A percentile compares a stretch with the other conserved stretches of the same genome.
Conservation (phyloP, 805 yeast genomes). For the Yarrowia bubula region DNA sequence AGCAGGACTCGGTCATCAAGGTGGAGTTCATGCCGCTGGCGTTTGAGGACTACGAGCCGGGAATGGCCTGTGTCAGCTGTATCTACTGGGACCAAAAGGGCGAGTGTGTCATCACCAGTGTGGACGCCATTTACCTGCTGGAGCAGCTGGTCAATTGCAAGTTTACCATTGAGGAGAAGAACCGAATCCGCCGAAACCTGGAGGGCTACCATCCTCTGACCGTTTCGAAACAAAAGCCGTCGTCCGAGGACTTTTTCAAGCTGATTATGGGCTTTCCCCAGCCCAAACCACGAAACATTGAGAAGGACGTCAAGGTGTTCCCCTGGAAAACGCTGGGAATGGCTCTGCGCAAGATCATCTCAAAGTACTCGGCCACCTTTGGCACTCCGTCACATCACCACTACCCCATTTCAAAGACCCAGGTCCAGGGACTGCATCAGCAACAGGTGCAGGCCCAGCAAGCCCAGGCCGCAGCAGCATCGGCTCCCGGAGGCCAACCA, state of each 20-base stretch:
- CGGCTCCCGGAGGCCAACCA: neutral
- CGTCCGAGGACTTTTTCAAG: slow-evolving; percentile 44
- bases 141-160: slow-evolving; percentile 55
- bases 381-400: slow-evolving; percentile 5
- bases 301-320: slow-evolving; percentile 67
- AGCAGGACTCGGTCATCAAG: slow-evolving; percentile 40
- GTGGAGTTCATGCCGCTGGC: slow-evolving; percentile 44
- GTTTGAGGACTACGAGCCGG: slow-evolving; percentile 41
- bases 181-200: slow-evolving; percentile 63
- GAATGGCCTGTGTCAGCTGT: slow-evolving; percentile 54
- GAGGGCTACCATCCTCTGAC: slow-evolving; percentile 64
- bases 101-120: slow-evolving; percentile 59
- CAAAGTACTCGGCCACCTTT: slow-evolving; percentile 49
- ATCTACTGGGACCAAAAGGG: slow-evolving; percentile 53
- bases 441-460: slow-evolving; percentile 6
- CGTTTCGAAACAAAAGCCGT: slow-evolving; percentile 49
- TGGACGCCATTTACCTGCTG: slow-evolving; percentile 57
- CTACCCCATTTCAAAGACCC: slow-evolving; percentile 22
- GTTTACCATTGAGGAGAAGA: slow-evolving; percentile 66
- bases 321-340: slow-evolving; percentile 53
- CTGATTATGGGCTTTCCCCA: slow-evolving; percentile 58
- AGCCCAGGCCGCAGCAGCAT: neutral
- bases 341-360: slow-evolving; percentile 56
- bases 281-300: slow-evolving; percentile 69
- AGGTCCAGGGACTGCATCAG: slow-evolving; percentile 2